Percentiles rank a stretch among this genome's conserved stretches.
Evolutionary conservation across 129 eudicot genomes (phyloP).

Genomic region (Kitagawia praeruptora): DNA sequence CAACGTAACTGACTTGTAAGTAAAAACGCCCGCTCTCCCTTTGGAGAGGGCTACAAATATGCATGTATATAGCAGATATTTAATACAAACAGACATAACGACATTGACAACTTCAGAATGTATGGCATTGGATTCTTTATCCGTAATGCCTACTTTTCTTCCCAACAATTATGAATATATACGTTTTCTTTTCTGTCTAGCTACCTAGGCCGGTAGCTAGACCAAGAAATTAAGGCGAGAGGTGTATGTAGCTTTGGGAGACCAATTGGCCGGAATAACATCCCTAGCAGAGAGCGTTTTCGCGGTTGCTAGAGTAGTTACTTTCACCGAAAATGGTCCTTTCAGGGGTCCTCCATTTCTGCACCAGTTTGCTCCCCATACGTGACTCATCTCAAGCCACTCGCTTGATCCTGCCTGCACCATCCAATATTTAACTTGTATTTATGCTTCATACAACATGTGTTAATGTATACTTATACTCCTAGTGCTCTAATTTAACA

Average conservation of each 20-base stretch:
- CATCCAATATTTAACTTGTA: not conserved
- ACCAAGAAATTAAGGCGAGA: constrained; percentile 76
- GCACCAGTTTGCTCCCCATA: constrained; percentile 97
- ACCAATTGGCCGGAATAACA: constrained; percentile 86
- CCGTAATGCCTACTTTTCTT: not conserved
- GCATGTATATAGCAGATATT: not conserved
- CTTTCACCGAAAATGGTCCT: constrained; percentile 81
- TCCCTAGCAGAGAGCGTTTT: constrained; percentile 74
- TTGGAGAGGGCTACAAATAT: constrained; percentile 13
- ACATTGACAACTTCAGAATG: not conserved
- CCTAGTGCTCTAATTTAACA: not conserved
- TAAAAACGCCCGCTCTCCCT: constrained; percentile 11
- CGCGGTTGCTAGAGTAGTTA: constrained; percentile 56
- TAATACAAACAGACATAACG: not conserved
- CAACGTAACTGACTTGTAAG: not conserved
- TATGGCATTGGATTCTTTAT: not conserved
- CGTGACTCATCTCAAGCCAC: constrained; percentile 83
- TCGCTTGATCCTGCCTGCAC: constrained; percentile 58
- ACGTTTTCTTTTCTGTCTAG: not conserved
- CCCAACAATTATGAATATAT: not conserved
- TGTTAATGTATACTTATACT: not conserved
- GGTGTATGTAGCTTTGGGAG: constrained; percentile 85
- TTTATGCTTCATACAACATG: not conserved
- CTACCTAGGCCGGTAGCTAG: not conserved
- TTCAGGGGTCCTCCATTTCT: constrained; percentile 66